Evolutionary conservation across 805 yeast genomes (phyloP).

Genomic region (Helenozyma baotianmanensis): DNA sequence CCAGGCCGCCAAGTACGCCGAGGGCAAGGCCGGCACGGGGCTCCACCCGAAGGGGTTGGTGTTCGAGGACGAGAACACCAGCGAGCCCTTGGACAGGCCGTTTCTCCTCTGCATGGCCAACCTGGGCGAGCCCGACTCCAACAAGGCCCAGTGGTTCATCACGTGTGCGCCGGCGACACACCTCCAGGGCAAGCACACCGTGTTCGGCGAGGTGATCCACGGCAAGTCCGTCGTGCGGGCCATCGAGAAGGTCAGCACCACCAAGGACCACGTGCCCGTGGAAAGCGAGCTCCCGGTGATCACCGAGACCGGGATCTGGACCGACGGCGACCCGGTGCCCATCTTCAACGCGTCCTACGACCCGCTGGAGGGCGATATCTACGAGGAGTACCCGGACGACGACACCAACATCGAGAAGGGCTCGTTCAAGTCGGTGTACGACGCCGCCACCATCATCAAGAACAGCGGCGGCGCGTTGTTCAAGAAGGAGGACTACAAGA

Average conservation of each 20-base stretch:
- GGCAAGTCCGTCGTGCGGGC: constrained; percentile 71
- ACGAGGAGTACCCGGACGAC: constrained; percentile 77
- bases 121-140: constrained; percentile 42
- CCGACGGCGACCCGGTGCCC: constrained; percentile 48
- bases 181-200: constrained; percentile 68
- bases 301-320: constrained; percentile 61
- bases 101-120: constrained; percentile 65
- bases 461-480: constrained; percentile 61
- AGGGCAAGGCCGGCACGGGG: constrained; percentile 34
- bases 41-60: constrained; percentile 13
- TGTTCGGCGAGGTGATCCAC: constrained; percentile 65
- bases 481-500: constrained; percentile 45
- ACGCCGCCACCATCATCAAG: constrained; percentile 54
- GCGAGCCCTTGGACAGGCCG: constrained; percentile 39
- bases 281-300: constrained; percentile 44
- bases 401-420: constrained; percentile 55
- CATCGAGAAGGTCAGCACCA: constrained; percentile 46
- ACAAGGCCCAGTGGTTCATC: constrained; percentile 68
- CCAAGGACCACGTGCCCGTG: constrained; percentile 39
- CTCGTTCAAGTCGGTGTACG: constrained; percentile 47
- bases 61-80: constrained; percentile 57
- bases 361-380: constrained; percentile 61
- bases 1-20: constrained; percentile 21
- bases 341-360: constrained; percentile 60
- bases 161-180: constrained; percentile 69